A percentile compares a stretch with the other conserved stretches of the same genome.
phyloP scores from a whole-genome alignment of 345 rosid genomes.

The Populus alba region DNA sequence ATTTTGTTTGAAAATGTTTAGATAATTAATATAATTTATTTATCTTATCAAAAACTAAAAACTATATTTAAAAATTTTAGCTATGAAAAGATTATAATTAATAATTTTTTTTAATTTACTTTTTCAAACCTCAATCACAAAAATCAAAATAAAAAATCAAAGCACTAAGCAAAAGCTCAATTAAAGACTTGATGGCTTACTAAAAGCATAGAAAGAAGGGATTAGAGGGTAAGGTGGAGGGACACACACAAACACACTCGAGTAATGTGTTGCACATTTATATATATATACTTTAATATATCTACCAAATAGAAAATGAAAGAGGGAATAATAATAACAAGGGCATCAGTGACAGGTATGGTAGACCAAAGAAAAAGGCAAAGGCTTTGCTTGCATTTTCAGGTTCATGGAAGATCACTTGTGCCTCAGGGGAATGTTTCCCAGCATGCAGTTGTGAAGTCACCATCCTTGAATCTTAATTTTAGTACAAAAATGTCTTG shows the following conservation, averaged over 20 bases:
- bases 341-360: constrained; percentile 6
- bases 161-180: background rate
- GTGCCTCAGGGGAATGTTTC: constrained; percentile 28
- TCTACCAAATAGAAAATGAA: background rate
- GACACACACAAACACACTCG: background rate
- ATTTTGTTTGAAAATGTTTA: too few species aligned
- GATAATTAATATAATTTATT: too few species aligned
- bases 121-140: too few species aligned
- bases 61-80: too few species aligned
- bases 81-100: too few species aligned
- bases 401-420: constrained; percentile 29
- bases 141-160: too few species aligned
- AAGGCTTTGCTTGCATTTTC: constrained; percentile 41
- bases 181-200: constrained; percentile 22
- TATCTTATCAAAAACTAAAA: too few species aligned
- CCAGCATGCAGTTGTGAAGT: constrained; percentile 34
- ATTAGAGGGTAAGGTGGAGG: constrained; percentile 1
- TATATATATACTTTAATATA: background rate
- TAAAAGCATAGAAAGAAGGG: constrained; percentile 5
- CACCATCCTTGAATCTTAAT: constrained; percentile 23
- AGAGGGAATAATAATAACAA: background rate
- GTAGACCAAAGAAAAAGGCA: constrained; percentile 27
- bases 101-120: too few species aligned
- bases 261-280: background rate
- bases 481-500: background rate